phyloP scores from a whole-genome alignment of 179 eudicot genomes.

The Vitellaria paradoxa region DNA sequence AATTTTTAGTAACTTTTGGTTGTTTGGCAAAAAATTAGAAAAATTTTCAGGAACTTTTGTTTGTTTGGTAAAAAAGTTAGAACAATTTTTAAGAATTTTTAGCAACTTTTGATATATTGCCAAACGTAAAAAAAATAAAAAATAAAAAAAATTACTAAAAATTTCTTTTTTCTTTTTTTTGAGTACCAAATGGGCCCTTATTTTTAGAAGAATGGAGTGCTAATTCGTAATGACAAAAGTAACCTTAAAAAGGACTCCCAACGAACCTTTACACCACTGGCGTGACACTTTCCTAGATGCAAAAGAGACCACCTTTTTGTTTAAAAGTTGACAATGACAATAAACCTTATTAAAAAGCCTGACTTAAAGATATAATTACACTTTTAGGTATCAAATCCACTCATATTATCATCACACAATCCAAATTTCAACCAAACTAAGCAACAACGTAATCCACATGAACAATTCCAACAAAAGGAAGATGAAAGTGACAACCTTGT shows the following conservation, averaged over 20 bases:
- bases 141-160: too few species aligned
- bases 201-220: too few species aligned
- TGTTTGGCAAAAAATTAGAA: too few species aligned
- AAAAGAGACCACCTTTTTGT: constrained; percentile 40
- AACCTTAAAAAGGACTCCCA: constrained; percentile 30
- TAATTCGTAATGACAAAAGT: constrained; percentile 24
- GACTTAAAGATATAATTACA: constrained; percentile 3
- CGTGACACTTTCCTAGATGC: constrained; percentile 31
- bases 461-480: not conserved
- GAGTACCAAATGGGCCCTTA: too few species aligned
- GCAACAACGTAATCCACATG: not conserved
- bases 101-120: too few species aligned
- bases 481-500: constrained; percentile 51
- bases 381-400: not conserved
- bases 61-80: too few species aligned
- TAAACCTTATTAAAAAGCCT: constrained; percentile 19
- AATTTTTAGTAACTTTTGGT: too few species aligned
- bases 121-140: too few species aligned
- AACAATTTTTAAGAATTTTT: too few species aligned
- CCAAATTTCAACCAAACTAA: not conserved
- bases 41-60: too few species aligned
- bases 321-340: constrained; percentile 51
- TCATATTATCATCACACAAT: constrained; percentile 7
- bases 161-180: too few species aligned
- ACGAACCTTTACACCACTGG: constrained; percentile 27